Percentiles rank a stretch among this genome's conserved stretches.
Evolutionary conservation across 371 early-diverging fungal species (phyloP).

Genomic region (Blakeslea trispora): DNA sequence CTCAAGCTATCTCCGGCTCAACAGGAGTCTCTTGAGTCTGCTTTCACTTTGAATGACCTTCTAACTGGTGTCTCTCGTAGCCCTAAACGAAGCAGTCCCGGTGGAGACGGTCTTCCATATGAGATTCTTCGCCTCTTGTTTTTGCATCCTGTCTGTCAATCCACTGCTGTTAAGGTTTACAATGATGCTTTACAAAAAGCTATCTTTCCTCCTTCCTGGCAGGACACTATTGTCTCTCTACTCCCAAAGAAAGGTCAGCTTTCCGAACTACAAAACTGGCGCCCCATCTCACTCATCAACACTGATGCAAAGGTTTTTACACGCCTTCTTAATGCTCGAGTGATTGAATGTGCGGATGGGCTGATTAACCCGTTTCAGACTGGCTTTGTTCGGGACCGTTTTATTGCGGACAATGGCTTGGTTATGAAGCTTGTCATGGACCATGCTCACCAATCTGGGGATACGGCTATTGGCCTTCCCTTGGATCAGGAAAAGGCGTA

Average conservation of each 20-base stretch:
- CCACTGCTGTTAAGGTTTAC: constrained; percentile 11
- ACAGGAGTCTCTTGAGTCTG: neutral
- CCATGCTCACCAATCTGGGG: constrained; percentile 3
- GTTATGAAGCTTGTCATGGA: constrained; percentile 1
- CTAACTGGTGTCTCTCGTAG: neutral
- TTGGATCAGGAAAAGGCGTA: constrained; percentile 27
- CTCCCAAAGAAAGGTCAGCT: constrained; percentile 30
- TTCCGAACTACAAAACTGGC: constrained; percentile 21
- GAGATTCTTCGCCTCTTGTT: constrained; percentile 15
- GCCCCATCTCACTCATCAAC: constrained; percentile 28
- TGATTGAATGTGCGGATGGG: neutral
- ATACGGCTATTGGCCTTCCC: constrained; percentile 6
- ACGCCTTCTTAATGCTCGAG: constrained; percentile 13
- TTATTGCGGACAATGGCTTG: constrained; percentile 16
- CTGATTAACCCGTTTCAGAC: constrained; percentile 11
- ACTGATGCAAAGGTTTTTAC: constrained; percentile 31
- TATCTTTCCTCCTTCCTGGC: constrained; percentile 27
- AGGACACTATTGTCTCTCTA: constrained; percentile 20
- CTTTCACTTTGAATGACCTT: constrained; percentile 2
- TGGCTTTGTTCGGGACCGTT: constrained; percentile 7
- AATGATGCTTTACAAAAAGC: constrained; percentile 21
- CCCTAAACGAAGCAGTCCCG: constrained; percentile 14
- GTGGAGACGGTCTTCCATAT: constrained; percentile 33
- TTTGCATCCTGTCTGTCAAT: neutral
- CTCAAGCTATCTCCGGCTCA: neutral